Evolutionary conservation across 305 asterid genomes (phyloP).

Genomic region (Fraxinus nigra): DNA sequence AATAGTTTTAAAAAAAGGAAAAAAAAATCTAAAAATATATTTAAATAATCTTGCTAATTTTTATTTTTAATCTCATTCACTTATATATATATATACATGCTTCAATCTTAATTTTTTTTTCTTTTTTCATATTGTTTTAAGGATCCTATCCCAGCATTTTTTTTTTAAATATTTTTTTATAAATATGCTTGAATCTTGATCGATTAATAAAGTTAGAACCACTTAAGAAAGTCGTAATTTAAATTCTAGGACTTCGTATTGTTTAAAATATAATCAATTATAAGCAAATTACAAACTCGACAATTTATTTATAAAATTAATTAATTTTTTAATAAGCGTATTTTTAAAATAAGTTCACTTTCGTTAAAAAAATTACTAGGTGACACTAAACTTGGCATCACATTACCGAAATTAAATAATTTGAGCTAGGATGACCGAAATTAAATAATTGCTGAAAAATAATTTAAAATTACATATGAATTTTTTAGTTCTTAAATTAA

Average conservation of each 20-base stretch:
- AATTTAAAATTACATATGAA: not conserved
- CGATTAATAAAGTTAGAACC: not conserved
- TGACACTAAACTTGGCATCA: not conserved
- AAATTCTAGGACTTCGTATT: not conserved
- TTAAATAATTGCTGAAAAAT: not conserved
- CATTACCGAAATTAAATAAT: too few relatives aligned
- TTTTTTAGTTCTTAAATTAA: not conserved
- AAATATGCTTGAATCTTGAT: not conserved
- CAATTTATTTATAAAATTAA: too few relatives aligned
- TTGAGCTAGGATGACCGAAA: too few relatives aligned
- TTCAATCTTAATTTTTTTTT: not conserved
- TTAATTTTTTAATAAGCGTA: too few relatives aligned
- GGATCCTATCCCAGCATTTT: not conserved
- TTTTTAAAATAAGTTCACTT: not conserved
- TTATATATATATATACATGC: not conserved
- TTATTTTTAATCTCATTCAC: too few relatives aligned
- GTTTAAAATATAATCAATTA: too few relatives aligned
- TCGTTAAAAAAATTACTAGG: too few relatives aligned
- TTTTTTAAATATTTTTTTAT: too few relatives aligned
- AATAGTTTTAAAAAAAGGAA: not conserved
- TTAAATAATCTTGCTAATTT: not conserved
- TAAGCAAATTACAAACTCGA: not conserved
- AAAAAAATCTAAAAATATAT: not conserved
- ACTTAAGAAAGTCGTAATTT: not conserved
- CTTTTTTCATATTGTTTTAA: too few relatives aligned